Evolutionary conservation across 176 grass and related monocot genomes (phyloP).

Genomic region (Tillandsia fasciculata): DNA sequence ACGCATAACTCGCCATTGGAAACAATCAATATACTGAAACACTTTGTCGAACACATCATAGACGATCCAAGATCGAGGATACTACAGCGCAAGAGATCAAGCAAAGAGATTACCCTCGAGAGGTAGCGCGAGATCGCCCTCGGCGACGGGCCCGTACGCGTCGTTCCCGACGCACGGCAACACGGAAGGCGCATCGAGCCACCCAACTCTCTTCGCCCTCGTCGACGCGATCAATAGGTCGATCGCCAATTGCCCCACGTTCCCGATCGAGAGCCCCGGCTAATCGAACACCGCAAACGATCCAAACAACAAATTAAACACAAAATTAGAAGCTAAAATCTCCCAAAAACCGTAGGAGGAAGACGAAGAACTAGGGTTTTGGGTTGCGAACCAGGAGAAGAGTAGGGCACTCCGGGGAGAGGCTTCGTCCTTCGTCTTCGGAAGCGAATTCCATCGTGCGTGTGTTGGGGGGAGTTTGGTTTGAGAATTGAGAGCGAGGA

Average conservation of each 20-base stretch:
- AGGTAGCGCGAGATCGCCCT: constrained; percentile 67
- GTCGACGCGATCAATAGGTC: constrained; percentile 67
- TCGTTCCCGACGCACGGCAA: constrained; percentile 84
- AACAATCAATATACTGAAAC: background rate
- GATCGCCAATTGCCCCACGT: constrained; percentile 87
- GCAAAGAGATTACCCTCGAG: constrained; percentile 36
- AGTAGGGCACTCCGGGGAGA: constrained; percentile 48
- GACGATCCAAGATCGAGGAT: background rate
- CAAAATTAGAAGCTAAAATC: constrained; percentile 1
- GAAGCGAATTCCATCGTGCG: constrained; percentile 49
- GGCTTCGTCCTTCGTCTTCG: constrained; percentile 35
- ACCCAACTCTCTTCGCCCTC: constrained; percentile 54
- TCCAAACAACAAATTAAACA: background rate
- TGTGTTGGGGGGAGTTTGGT: background rate
- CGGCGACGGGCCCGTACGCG: constrained; percentile 56
- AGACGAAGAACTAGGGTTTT: background rate
- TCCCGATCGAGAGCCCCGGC: constrained; percentile 93
- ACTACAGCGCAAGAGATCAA: background rate
- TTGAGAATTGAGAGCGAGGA: background rate
- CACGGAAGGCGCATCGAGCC: constrained; percentile 66
- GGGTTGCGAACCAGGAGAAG: constrained; percentile 52
- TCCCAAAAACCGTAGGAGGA: background rate
- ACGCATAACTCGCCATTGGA: background rate
- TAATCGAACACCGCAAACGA: constrained; percentile 14
- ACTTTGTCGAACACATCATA: background rate